Evolutionary conservation across 768 basidiomycete species (phyloP).

Genomic region (Boletus vermiculosoides): DNA sequence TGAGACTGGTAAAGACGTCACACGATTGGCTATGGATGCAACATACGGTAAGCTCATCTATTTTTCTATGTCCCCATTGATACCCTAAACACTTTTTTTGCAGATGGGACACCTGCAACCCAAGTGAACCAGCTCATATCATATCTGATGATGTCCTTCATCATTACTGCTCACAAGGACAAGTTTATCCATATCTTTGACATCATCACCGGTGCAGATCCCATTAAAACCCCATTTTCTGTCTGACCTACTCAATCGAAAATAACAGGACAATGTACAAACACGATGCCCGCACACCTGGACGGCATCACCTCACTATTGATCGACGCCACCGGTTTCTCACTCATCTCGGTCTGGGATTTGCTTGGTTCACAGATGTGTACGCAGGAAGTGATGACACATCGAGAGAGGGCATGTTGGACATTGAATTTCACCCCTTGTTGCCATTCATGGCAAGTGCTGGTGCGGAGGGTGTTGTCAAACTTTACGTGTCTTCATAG

Average conservation of each 20-base stretch:
- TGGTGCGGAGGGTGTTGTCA: slow-evolving; percentile 94
- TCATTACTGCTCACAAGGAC: slow-evolving; percentile 92
- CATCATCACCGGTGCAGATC: slow-evolving; percentile 67
- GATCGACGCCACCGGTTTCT: slow-evolving; percentile 83
- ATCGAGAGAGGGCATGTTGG: slow-evolving; percentile 88
- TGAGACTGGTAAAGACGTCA: slow-evolving; percentile 79
- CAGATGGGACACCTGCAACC: too few relatives aligned
- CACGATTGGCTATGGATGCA: slow-evolving; percentile 57
- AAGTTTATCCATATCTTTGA: slow-evolving; percentile 91
- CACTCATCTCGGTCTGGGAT: slow-evolving; percentile 94
- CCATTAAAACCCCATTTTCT: not conserved
- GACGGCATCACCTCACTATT: slow-evolving; percentile 90
- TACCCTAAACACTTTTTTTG: too few relatives aligned
- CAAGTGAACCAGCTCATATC: slow-evolving; percentile 87
- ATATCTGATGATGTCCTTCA: slow-evolving; percentile 85
- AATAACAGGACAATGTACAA: slow-evolving; percentile 72
- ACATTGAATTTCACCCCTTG: slow-evolving; percentile 80
- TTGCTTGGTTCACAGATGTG: slow-evolving; percentile 76
- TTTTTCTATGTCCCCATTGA: not conserved
- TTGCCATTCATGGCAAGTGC: slow-evolving; percentile 88
- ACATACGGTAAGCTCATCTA: slow-evolving; percentile 48
- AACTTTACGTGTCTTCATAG: slow-evolving; percentile 83
- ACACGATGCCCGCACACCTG: slow-evolving; percentile 88
- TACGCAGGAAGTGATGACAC: slow-evolving; percentile 85
- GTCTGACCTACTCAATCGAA: slow-evolving; percentile 1